Base-by-base conservation (phyloP, 129 eudicot genomes). In the Deinandra increscens region DNA sequence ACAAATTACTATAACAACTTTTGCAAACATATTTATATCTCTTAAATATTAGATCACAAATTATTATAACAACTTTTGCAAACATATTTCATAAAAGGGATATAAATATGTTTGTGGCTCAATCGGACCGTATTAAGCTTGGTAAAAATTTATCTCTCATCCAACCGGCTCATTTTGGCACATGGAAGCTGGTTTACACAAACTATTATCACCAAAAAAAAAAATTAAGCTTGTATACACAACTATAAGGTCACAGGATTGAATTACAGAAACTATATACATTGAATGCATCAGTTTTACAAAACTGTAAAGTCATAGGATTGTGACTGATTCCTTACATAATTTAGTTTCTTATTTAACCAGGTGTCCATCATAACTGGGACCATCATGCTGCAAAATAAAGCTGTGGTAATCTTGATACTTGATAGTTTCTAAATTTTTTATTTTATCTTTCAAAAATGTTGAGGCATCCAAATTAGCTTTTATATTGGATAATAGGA, bases 371-470 rank as follows among this genome's bases (percentile, higher is more conserved):
- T 84, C 26, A 60, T 84, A 59, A 92, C 96, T 1, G 84, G 88
- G 41, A 37, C 78, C 67, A 83, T 86, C 83, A 68, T 92, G 69
- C 72, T 92, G 53, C 98, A 89, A 79, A 92, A 89, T 60, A 80
- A 78, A 66, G 89, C 98, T 48, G 98, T 92, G 90, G 98, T 92
- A 81, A 73, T 55, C 12, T 73, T 71, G 18, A 45, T 29, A 5
- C 12, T 73, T 71, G 18, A 45, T 29, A 5, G 11, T 62, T 67
- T 67, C 19, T 43, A 14, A 59, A 66, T 22, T 41, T 36, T 42
- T 64, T 54, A 37, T 20, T 9, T 80, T 31, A 14, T 8, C 23
- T 60, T 51, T 64, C 4, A 41, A 42, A 10, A 41, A 19, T 62
- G 15, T 45, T 60, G 10, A 8, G 53, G 22, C 41, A 58, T 69